Evolutionary conservation across 2,329 filamentous ascomycete genomes (phyloP).

Genomic region (Colletotrichum brevisporum): DNA sequence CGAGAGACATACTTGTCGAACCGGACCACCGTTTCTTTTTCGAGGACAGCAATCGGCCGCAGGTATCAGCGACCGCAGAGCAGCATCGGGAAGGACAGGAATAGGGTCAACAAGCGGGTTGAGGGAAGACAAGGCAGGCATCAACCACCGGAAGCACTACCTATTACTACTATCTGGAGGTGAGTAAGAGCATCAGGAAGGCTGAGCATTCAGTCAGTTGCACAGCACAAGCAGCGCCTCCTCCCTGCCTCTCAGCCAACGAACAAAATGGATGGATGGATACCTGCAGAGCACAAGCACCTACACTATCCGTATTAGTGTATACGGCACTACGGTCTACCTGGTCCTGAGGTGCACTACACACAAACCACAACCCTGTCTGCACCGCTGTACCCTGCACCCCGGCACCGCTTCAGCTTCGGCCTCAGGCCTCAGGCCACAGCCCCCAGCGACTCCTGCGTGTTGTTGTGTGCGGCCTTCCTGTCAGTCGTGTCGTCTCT

Average conservation of each 20-base stretch:
- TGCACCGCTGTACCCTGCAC: conserved; percentile 24
- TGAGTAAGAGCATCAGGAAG: conserved; percentile 25
- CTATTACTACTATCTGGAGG: neutral
- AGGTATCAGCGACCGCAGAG: conserved; percentile 6
- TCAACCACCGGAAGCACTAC: neutral
- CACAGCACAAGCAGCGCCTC: conserved; percentile 13
- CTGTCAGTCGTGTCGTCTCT: no score
- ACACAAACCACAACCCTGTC: conserved; percentile 7
- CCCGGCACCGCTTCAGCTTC: conserved; percentile 14
- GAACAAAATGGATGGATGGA: conserved; percentile 11
- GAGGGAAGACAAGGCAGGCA: conserved; percentile 1
- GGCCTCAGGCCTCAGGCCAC: conserved; percentile 24
- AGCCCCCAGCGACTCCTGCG: conserved; percentile 11
- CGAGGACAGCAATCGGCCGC: conserved; percentile 6
- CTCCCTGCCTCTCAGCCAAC: conserved; percentile 4
- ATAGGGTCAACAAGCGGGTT: conserved; percentile 10
- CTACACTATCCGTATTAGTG: no score
- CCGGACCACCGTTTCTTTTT: neutral
- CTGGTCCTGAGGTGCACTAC: no score
- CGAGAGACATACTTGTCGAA: neutral
- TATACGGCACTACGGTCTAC: no score
- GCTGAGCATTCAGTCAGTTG: conserved; percentile 14
- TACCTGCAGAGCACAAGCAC: conserved; percentile 20
- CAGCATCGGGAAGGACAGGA: conserved; percentile 13
- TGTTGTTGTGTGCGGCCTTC: no score